Evolutionary conservation across 345 rosid species (phyloP).

Genomic region (Boechera divaricarpa): DNA sequence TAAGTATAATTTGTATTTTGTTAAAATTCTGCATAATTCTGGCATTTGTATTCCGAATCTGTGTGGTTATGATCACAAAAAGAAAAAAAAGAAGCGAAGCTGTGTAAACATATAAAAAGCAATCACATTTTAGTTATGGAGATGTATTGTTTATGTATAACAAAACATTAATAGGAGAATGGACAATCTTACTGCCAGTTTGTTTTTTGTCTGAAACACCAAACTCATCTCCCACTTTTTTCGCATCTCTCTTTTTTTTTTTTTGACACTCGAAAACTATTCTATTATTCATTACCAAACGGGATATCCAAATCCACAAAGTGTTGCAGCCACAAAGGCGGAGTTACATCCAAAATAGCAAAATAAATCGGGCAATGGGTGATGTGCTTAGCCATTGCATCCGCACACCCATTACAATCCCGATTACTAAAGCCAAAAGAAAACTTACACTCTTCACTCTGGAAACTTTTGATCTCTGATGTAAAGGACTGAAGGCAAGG

Average conservation of each 20-base stretch:
- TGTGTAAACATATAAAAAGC: slow-evolving; percentile 20
- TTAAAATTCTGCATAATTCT: neutral
- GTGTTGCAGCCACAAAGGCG: too few species aligned
- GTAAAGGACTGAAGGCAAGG: too few species aligned
- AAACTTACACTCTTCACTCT: too few species aligned
- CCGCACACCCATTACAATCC: too few species aligned
- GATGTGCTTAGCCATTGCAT: too few species aligned
- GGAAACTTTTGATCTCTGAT: too few species aligned
- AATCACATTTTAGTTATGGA: slow-evolving; percentile 41
- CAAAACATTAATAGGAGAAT: slow-evolving; percentile 47
- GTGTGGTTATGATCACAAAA: neutral
- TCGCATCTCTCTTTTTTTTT: slow-evolving; percentile 38
- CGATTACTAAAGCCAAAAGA: too few species aligned
- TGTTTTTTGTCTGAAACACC: slow-evolving; percentile 48
- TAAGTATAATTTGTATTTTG: neutral
- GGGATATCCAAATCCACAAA: too few species aligned
- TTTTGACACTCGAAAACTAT: too few species aligned
- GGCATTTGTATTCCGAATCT: slow-evolving; percentile 18
- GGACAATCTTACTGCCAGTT: slow-evolving; percentile 47
- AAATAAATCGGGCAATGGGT: too few species aligned
- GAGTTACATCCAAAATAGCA: too few species aligned
- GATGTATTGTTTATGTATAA: slow-evolving; percentile 40
- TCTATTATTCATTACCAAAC: too few species aligned
- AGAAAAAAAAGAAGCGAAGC: neutral
- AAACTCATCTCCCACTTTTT: slow-evolving; percentile 44